These are phyloP conservation scores for Staphylotrichum tortipilum DNA, from an alignment of 495 filamentous ascomycete species.

Conservation along the genomic window DNA sequence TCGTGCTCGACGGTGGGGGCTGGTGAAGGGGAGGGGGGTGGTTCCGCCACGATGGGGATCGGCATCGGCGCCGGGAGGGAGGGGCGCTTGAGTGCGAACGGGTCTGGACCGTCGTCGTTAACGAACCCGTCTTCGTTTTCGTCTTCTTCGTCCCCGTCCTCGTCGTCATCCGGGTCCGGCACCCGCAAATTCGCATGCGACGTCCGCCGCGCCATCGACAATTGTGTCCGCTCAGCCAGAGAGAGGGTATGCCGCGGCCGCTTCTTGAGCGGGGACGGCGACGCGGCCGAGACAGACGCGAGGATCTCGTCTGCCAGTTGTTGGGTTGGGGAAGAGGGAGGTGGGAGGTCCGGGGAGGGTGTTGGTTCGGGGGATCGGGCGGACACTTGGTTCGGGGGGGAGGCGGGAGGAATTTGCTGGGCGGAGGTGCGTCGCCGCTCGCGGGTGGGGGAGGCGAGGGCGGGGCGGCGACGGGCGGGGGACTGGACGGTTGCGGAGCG, in stretches of 20 bases:
- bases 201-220: conserved; percentile 39
- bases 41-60: conserved; percentile 6
- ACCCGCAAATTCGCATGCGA: conserved; percentile 23
- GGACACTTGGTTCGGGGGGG: neutral
- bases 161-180: too few relatives aligned
- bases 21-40: too few relatives aligned
- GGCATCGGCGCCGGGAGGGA: conserved; percentile 18
- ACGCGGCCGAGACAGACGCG: conserved; percentile 42
- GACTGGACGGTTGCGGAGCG: conserved; percentile 15
- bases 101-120: conserved; percentile 21
- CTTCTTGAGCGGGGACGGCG: conserved; percentile 48
- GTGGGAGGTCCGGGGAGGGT: conserved; percentile 5
- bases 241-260: conserved; percentile 44
- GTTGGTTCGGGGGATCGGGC: conserved; percentile 5
- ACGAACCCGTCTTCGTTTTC: conserved; percentile 7
- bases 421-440: conserved; percentile 9
- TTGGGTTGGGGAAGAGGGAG: conserved; percentile 37
- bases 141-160: too few relatives aligned
- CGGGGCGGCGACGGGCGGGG: conserved; percentile 1
- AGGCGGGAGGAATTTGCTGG: conserved; percentile 2
- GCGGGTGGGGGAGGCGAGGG: conserved; percentile 1
- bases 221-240: conserved; percentile 44
- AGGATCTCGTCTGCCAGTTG: conserved; percentile 48
- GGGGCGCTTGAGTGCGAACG: conserved; percentile 17
- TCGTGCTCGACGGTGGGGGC: conserved; percentile 31